Base-by-base conservation (phyloP, 1,284 basidiomycete genomes). In the Cutaneotrichosporon dermatis region DNA sequence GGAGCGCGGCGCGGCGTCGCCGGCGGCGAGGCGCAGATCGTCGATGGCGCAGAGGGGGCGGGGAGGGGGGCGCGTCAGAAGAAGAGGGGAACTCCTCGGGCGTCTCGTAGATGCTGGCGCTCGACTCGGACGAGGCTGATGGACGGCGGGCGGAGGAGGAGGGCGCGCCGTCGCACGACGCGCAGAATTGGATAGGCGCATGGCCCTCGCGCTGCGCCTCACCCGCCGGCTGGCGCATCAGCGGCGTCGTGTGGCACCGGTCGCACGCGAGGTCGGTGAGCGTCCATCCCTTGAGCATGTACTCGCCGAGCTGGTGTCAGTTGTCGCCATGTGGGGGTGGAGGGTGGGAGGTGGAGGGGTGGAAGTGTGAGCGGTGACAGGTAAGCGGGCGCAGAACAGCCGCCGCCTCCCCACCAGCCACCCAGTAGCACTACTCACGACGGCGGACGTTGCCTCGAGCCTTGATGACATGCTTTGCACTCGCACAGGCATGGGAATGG, bases 231-330 rank as follows among this genome's bases (percentile, higher is more conserved):
- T 79, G 75, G 15, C 77, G 65, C 77, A 79, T 79, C 6, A 79
- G 63, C 8, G 77, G 77, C 0, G 77, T 78, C 45, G 67, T 60
- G 10, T 64, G 57, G 55, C 77, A 79, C 13, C 54, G 51, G 25
- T 68, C 63, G 62, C 77, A 79, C 49, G 73, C 71, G n/a, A 75
- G 67, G 59, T 76, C 76, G 40, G 77, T 78, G 40, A 79, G 62
- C 5, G 76, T 77, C 75, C 75, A 79, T 33, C 77, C 77, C 62
- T 77, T 76, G 55, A 79, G 69, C 77, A 79, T 79, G 66, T 79
- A 79, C 57, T 77, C 76, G 61, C 77, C 77, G 50, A 79, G 69
- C 77, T 78, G 54, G 11, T 11, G 50, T 60, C 25, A 52, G 58
- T 25, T 33, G 16, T 35, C 2, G 6, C 25, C 7, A 13, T 5